These are phyloP conservation scores for Hypoxylon subgilvum DNA, from an alignment of 495 filamentous ascomycete species.

Conservation along the genomic window DNA sequence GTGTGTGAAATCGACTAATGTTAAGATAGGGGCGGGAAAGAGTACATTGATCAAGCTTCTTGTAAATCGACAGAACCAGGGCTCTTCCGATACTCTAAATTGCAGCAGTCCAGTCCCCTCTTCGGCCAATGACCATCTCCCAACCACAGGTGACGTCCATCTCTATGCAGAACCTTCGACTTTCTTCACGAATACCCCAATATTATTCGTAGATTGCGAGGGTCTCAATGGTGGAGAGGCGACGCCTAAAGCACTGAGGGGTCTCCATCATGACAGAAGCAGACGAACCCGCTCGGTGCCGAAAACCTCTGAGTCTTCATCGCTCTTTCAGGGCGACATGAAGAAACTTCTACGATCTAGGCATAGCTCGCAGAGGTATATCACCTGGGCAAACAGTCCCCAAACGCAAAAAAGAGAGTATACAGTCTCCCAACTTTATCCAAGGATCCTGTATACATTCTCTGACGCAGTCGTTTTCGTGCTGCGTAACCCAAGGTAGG, in stretches of 20 bases:
- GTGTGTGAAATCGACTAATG: constrained; percentile 33
- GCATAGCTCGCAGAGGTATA: constrained; percentile 11
- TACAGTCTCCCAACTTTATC: constrained; percentile 55
- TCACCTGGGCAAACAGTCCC: constrained; percentile 50
- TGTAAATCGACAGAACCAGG: constrained; percentile 42
- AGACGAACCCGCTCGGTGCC: background rate
- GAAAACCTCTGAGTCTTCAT: background rate
- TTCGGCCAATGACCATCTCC: constrained; percentile 44
- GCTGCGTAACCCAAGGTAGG: constrained; percentile 39
- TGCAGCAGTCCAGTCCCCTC: constrained; percentile 41
- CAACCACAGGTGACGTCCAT: constrained; percentile 67
- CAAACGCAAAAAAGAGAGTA: constrained; percentile 45
- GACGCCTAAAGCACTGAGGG: constrained; percentile 44
- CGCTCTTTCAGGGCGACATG: constrained; percentile 1
- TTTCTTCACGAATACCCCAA: constrained; percentile 43
- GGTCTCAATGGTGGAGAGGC: constrained; percentile 56
- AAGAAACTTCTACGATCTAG: background rate
- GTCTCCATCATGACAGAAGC: constrained; percentile 20
- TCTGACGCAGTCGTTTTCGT: constrained; percentile 60
- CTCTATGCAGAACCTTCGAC: constrained; percentile 64
- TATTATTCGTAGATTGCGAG: constrained; percentile 64
- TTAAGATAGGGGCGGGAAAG: constrained; percentile 56
- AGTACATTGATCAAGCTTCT: constrained; percentile 61
- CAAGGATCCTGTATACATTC: constrained; percentile 58
- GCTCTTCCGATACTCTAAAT: background rate